phyloP scores from a whole-genome alignment of 2,329 filamentous ascomycete species.

The Colletotrichum tropicicola region DNA sequence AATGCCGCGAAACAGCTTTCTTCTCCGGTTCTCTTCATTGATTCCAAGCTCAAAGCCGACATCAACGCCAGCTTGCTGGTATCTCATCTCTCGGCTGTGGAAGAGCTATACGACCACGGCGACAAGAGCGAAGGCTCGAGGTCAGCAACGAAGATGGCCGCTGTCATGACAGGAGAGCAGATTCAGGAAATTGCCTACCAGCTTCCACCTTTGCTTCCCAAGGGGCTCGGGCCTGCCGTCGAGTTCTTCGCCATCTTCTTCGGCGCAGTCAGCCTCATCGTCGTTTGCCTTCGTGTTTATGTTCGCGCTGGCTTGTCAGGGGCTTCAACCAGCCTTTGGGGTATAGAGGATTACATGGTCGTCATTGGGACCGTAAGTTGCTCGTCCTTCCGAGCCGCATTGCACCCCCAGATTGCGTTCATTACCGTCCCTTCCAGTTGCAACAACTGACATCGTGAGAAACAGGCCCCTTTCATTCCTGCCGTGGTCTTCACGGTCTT shows the following conservation, averaged over 20 bases:
- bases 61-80: too few relatives aligned
- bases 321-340: slow-evolving; percentile 5
- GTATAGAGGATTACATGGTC: neutral
- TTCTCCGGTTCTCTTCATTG: too few relatives aligned
- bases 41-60: too few relatives aligned
- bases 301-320: slow-evolving; percentile 16
- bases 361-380: neutral
- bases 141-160: neutral
- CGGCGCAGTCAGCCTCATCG: neutral
- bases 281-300: neutral
- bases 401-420: neutral
- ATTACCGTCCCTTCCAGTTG: too few relatives aligned
- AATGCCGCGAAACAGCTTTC: too few relatives aligned
- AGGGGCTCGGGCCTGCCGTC: neutral
- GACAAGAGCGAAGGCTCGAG: too few relatives aligned
- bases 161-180: slow-evolving; percentile 2
- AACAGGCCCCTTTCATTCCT: slow-evolving; percentile 1
- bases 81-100: too few relatives aligned
- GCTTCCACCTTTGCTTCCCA: neutral
- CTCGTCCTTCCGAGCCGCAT: neutral
- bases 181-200: slow-evolving; percentile 1
- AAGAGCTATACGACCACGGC: too few relatives aligned
- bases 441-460: neutral
- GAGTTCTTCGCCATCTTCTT: slow-evolving; percentile 4
- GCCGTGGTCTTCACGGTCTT: slow-evolving; percentile 8